Percentiles rank a stretch among this genome's conserved stretches.
phyloP scores from a whole-genome alignment of 2,329 filamentous ascomycete species.

The Fusarium sacchari region DNA sequence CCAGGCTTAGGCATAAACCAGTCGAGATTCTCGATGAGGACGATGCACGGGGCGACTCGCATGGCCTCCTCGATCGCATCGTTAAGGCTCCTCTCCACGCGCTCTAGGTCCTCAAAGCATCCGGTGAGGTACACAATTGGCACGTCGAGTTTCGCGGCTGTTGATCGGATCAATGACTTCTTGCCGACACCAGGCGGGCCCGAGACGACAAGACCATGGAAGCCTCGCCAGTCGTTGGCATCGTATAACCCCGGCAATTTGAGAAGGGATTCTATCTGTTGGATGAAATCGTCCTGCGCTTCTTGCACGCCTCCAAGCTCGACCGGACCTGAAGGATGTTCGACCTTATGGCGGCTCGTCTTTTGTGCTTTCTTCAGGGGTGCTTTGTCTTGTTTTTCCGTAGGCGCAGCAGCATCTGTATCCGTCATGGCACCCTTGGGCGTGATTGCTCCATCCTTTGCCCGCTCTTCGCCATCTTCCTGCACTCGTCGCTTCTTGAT shows the following conservation, averaged over 20 bases:
- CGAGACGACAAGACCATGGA: conserved; percentile 74
- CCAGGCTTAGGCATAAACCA: conserved; percentile 79
- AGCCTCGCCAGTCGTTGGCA: conserved; percentile 19
- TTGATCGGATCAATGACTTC: conserved; percentile 77
- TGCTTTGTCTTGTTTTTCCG: conserved; percentile 43
- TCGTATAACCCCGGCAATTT: conserved; percentile 36
- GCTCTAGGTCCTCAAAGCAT: conserved; percentile 53
- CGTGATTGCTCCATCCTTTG: conserved; percentile 13
- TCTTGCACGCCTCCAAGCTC: conserved; percentile 43
- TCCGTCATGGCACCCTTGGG: conserved; percentile 35
- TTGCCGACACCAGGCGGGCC: conserved; percentile 86
- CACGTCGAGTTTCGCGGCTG: conserved; percentile 76
- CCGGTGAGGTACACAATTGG: conserved; percentile 71
- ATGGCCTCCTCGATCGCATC: conserved; percentile 78
- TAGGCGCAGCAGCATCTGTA: conserved; percentile 19
- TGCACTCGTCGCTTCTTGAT: conserved; percentile 50
- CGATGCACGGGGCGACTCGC: conserved; percentile 83
- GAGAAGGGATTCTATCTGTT: conserved; percentile 25
- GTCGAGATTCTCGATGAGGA: conserved; percentile 95
- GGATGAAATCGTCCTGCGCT: neutral
- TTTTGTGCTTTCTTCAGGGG: conserved; percentile 46
- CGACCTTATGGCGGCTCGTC: conserved; percentile 45
- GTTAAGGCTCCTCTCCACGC: conserved; percentile 51
- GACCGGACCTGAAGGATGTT: conserved; percentile 36
- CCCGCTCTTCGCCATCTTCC: conserved; percentile 41